Evolutionary conservation across 2,329 filamentous ascomycete species (phyloP).

Genomic region (Neonectria hederae): DNA sequence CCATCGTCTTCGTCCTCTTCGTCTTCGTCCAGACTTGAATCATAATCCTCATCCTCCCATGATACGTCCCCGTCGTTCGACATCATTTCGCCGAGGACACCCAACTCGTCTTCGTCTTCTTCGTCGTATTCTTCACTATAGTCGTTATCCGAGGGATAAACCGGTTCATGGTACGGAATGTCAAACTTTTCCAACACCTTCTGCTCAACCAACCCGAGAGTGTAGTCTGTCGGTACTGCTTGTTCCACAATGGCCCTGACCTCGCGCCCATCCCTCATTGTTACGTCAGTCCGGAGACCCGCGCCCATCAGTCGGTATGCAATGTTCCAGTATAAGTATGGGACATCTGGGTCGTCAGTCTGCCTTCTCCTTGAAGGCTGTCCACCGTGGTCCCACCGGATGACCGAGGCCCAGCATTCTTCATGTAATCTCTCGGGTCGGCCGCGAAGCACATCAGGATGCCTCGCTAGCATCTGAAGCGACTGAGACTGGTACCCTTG

Average conservation of each 20-base stretch:
- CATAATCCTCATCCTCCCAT: constrained; percentile 13
- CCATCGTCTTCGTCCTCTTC: constrained; percentile 18
- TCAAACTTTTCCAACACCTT: constrained; percentile 39
- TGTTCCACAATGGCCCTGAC: constrained; percentile 36
- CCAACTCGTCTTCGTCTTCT: constrained; percentile 7
- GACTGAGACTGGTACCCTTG: constrained; percentile 40
- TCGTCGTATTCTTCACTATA: constrained; percentile 14
- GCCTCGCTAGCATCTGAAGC: constrained; percentile 39
- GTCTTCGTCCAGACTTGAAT: constrained; percentile 14
- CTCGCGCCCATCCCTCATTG: constrained; percentile 30
- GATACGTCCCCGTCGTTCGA: constrained; percentile 13
- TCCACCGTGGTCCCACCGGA: constrained; percentile 26
- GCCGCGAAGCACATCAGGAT: constrained; percentile 33
- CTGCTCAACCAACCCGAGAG: constrained; percentile 33
- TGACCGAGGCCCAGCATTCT: constrained; percentile 39
- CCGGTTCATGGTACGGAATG: constrained; percentile 37
- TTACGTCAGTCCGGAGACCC: constrained; percentile 39
- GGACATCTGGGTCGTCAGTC: constrained; percentile 13
- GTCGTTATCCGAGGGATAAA: constrained; percentile 5
- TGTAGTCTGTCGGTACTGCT: constrained; percentile 33
- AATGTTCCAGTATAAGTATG: constrained; percentile 41
- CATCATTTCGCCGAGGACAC: constrained; percentile 12
- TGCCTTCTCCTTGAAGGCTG: constrained; percentile 8
- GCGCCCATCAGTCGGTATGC: constrained; percentile 35
- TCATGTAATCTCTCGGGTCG: constrained; percentile 34